phyloP scores from a whole-genome alignment of 495 filamentous ascomycete species.

The Penicillium goetzii region DNA sequence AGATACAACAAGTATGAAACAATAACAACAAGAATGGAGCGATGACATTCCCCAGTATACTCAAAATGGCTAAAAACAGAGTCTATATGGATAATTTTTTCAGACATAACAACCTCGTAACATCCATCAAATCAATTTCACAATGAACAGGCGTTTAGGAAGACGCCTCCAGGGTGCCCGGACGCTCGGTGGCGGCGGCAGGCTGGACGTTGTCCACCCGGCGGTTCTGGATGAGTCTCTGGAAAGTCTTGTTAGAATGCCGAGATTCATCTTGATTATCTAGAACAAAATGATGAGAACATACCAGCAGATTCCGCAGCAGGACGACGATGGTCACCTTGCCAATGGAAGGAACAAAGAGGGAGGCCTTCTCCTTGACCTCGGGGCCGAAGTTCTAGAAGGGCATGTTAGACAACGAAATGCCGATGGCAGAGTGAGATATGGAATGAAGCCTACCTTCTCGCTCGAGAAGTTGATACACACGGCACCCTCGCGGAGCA shows the following conservation, averaged over 20 bases:
- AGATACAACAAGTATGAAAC: neutral
- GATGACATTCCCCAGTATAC: conserved; percentile 15
- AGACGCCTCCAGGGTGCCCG: conserved; percentile 46
- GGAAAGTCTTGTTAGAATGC: conserved; percentile 13
- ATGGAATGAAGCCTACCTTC: conserved; percentile 55
- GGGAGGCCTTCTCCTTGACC: conserved; percentile 91
- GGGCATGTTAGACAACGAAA: conserved; percentile 10
- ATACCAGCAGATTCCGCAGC: conserved; percentile 83
- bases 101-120: conserved; percentile 16
- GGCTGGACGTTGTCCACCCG: conserved; percentile 50
- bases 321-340: conserved; percentile 96
- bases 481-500: conserved; percentile 84
- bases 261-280: neutral
- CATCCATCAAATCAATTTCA: conserved; percentile 16
- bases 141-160: conserved; percentile 19
- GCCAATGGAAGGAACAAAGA: conserved; percentile 94
- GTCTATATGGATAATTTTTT: conserved; percentile 28
- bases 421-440: neutral
- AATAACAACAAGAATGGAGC: conserved; percentile 3
- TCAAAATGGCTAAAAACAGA: conserved; percentile 32
- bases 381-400: conserved; percentile 79
- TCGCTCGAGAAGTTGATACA: conserved; percentile 98
- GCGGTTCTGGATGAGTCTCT: conserved; percentile 58
- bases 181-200: conserved; percentile 49
- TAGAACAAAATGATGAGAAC: conserved; percentile 32